phyloP scores from a whole-genome alignment of 2,329 filamentous ascomycete genomes.

The Zymoseptoria brevis region DNA sequence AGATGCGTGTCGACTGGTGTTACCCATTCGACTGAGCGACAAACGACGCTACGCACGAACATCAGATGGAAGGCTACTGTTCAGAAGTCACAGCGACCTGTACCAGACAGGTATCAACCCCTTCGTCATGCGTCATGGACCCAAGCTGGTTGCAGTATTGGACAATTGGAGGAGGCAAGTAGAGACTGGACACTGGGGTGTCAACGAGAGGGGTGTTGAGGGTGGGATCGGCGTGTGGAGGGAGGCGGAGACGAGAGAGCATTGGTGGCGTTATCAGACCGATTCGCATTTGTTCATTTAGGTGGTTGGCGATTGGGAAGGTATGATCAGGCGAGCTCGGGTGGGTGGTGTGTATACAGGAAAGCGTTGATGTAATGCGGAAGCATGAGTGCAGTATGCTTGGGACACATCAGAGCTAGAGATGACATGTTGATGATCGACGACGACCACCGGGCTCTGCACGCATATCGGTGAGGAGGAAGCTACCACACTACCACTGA shows the following conservation, averaged over 20 bases:
- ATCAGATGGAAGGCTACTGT: conserved; percentile 24
- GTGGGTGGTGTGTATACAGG: not conserved
- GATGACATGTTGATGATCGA: not conserved
- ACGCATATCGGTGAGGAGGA: not conserved
- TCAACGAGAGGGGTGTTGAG: conserved; percentile 26
- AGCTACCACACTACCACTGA: too few species aligned
- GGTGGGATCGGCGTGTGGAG: conserved; percentile 28
- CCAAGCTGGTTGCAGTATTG: conserved; percentile 26
- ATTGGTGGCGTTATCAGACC: conserved; percentile 29
- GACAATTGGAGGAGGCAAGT: conserved; percentile 28
- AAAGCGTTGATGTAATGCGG: not conserved
- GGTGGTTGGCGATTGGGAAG: not conserved
- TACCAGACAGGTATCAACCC: conserved; percentile 29
- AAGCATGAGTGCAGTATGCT: not conserved
- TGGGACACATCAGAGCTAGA: not conserved
- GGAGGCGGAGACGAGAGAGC: conserved; percentile 27
- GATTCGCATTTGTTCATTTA: conserved; percentile 19
- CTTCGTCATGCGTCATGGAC: conserved; percentile 28
- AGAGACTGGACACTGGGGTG: conserved; percentile 27
- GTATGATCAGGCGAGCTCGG: not conserved
- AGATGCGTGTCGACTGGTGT: conserved; percentile 27
- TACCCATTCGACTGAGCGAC: conserved; percentile 26
- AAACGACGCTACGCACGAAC: conserved; percentile 25
- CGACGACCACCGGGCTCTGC: not conserved
- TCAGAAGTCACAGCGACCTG: conserved; percentile 25